Conservation (phyloP, 2,329 filamentous ascomycete species). For the Aureobasidium leucospermi region DNA sequence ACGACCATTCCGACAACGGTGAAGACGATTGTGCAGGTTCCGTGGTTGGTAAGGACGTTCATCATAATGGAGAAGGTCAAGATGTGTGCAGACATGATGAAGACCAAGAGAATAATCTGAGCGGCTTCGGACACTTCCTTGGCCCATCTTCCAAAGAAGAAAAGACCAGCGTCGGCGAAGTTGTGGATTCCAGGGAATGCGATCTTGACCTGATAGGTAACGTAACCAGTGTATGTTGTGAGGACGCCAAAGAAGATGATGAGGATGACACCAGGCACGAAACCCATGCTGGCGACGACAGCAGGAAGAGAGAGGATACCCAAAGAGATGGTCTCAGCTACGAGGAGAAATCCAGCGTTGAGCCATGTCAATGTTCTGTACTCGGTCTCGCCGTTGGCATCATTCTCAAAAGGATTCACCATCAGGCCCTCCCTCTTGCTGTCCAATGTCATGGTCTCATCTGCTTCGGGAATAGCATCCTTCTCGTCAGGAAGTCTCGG, state of each 20-base stretch:
- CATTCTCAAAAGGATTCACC: conserved; percentile 16
- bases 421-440: conserved; percentile 12
- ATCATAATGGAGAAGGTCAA: conserved; percentile 64
- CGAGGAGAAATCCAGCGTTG: conserved; percentile 36
- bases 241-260: conserved; percentile 42
- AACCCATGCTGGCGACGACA: conserved; percentile 45
- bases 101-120: conserved; percentile 58
- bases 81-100: conserved; percentile 65
- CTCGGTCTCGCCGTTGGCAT: conserved; percentile 23
- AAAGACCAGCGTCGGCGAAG: conserved; percentile 60
- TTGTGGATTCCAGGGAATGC: conserved; percentile 52
- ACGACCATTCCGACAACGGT: conserved; percentile 52
- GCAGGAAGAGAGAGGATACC: conserved; percentile 50
- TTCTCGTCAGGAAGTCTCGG: neutral
- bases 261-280: conserved; percentile 41
- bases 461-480: conserved; percentile 1
- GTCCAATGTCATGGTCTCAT: conserved; percentile 6
- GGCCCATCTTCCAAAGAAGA: conserved; percentile 54
- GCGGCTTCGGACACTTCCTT: conserved; percentile 56
- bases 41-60: conserved; percentile 55
- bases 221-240: conserved; percentile 54
- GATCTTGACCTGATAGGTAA: conserved; percentile 52
- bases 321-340: conserved; percentile 53
- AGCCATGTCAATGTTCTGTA: conserved; percentile 27
- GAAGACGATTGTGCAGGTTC: conserved; percentile 57